Evolutionary conservation across 2,329 filamentous ascomycete genomes (phyloP).

Genomic region (Arthrobotrys musiformis): DNA sequence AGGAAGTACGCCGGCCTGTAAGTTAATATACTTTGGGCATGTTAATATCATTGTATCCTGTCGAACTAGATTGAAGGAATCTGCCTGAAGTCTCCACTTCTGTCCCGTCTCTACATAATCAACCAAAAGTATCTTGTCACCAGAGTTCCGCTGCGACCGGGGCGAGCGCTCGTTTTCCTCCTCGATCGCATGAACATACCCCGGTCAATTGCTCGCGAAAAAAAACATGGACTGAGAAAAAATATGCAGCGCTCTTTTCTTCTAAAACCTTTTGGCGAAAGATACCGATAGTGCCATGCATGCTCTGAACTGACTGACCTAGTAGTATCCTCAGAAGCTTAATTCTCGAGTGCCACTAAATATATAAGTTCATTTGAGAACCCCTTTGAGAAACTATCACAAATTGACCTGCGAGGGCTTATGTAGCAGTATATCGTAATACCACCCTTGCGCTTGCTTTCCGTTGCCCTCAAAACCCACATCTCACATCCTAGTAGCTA

Average conservation of each 20-base stretch:
- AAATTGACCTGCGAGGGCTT: conserved; percentile 15
- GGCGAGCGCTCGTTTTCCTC: conserved; percentile 45
- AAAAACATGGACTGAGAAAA: conserved; percentile 20
- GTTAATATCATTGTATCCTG: conserved; percentile 25
- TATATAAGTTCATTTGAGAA: not conserved
- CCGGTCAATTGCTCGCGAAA: conserved; percentile 34
- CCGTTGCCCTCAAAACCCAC: conserved; percentile 24
- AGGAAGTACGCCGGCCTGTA: conserved; percentile 37
- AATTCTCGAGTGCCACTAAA: not conserved
- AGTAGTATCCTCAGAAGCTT: not conserved
- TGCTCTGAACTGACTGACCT: not conserved
- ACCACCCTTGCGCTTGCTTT: conserved; percentile 21
- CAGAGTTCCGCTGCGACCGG: conserved; percentile 40
- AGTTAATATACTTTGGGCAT: conserved; percentile 13
- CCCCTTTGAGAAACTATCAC: conserved; percentile 4
- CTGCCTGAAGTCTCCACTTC: conserved; percentile 51
- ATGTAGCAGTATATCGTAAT: conserved; percentile 28
- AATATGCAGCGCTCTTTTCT: conserved; percentile 24
- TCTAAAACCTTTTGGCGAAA: not conserved
- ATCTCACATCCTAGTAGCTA: conserved; percentile 15
- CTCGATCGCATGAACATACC: conserved; percentile 53
- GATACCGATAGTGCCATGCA: conserved; percentile 28
- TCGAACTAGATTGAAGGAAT: conserved; percentile 41
- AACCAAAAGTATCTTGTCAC: conserved; percentile 8
- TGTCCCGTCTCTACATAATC: conserved; percentile 50